Percentiles rank a stretch among this genome's conserved stretches.
These are phyloP conservation scores for Vanilla planifolia DNA, from an alignment of 106 monocot species.

Conservation along the genomic window DNA sequence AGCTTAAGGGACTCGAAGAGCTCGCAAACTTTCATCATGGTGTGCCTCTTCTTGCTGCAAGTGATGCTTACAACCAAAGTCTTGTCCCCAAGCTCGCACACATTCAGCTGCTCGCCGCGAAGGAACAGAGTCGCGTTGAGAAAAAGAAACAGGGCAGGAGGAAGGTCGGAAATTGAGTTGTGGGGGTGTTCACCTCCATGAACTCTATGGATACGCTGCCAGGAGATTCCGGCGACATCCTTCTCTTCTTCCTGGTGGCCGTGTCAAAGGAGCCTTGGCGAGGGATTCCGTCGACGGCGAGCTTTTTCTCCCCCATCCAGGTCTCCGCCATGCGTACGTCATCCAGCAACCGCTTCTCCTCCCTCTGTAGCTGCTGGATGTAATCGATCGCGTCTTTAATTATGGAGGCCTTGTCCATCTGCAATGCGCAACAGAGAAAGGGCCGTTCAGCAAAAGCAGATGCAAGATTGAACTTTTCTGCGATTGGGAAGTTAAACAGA, in stretches of 20 bases:
- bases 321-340: constrained; percentile 26
- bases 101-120: constrained; percentile 48
- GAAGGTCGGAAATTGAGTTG: no score
- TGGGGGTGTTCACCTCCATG: constrained; percentile 19
- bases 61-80: constrained; percentile 45
- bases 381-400: constrained; percentile 78
- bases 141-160: no score
- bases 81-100: constrained; percentile 37
- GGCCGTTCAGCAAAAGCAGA: no score
- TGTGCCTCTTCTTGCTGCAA: constrained; percentile 57
- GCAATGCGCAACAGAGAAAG: background rate
- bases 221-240: background rate
- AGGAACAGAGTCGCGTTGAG: no score
- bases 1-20: constrained; percentile 56
- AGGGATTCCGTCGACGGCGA: background rate
- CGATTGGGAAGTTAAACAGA: no score
- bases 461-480: no score
- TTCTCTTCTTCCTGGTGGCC: background rate
- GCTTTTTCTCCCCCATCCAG: background rate
- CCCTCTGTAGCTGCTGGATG: constrained; percentile 54
- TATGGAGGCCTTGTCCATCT: constrained; percentile 89
- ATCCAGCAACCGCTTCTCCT: constrained; percentile 43
- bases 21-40: constrained; percentile 48
- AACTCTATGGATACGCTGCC: background rate
- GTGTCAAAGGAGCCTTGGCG: background rate